Percentiles rank a stretch among this genome's conserved stretches.
phyloP scores from a whole-genome alignment of 2,329 filamentous ascomycete species.

The Acarospora socialis region DNA sequence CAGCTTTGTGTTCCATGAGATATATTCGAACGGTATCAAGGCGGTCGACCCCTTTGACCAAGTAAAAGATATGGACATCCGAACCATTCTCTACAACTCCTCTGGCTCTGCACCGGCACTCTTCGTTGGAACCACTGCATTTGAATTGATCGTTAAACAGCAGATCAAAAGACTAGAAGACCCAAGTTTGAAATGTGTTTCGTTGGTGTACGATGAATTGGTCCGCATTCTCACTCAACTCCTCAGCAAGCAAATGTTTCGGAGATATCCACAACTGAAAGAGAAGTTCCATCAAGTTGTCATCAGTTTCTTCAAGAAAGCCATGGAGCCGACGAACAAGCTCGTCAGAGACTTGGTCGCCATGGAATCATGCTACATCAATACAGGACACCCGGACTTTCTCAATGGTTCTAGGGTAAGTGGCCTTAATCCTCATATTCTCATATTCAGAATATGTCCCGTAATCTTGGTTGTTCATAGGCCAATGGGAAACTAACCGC shows the following conservation, averaged over 20 bases:
- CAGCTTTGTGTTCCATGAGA: conserved; percentile 97
- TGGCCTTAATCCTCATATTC: conserved; percentile 10
- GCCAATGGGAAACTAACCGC: conserved; percentile 15
- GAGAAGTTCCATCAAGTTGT: conserved; percentile 93
- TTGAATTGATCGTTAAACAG: conserved; percentile 96
- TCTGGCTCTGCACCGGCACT: conserved; percentile 94
- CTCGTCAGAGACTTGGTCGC: conserved; percentile 80
- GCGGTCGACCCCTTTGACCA: conserved; percentile 94
- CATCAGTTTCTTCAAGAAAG: conserved; percentile 91
- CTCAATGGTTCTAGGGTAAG: conserved; percentile 78
- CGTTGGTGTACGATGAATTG: conserved; percentile 90
- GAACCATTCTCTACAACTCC: conserved; percentile 95
- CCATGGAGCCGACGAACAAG: conserved; percentile 97
- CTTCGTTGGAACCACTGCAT: conserved; percentile 95
- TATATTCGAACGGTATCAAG: conserved; percentile 95
- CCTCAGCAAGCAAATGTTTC: conserved; percentile 75
- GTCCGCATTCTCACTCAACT: conserved; percentile 89
- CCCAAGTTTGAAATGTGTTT: conserved; percentile 92
- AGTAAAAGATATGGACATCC: conserved; percentile 94
- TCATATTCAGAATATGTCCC: neutral
- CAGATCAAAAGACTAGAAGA: conserved; percentile 96
- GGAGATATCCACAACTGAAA: conserved; percentile 84
- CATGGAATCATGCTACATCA: conserved; percentile 97
- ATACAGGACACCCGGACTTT: conserved; percentile 96
- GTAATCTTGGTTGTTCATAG: conserved; percentile 1